These are phyloP conservation scores for Pseudodiploospora longispora DNA, from an alignment of 2,329 filamentous ascomycete species.

Conservation along the genomic window DNA sequence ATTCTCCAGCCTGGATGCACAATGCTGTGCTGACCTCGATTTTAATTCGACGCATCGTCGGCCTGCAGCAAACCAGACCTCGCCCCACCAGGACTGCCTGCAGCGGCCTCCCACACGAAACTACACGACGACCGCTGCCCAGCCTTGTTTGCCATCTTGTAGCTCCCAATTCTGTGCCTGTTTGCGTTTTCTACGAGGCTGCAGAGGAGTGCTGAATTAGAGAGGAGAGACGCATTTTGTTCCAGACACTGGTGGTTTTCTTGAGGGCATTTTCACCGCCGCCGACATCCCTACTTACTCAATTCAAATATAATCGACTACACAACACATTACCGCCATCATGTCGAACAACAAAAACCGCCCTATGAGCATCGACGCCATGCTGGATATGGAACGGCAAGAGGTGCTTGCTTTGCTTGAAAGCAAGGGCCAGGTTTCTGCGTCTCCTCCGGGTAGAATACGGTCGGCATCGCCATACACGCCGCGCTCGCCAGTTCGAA, in stretches of 20 bases:
- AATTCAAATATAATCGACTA: neutral
- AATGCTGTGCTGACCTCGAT: constrained; percentile 10
- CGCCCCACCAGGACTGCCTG: constrained; percentile 7
- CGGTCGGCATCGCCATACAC: constrained; percentile 48
- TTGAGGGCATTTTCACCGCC: too few species aligned
- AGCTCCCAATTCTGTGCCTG: constrained; percentile 1
- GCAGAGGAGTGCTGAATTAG: too few species aligned
- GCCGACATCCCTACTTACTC: too few species aligned
- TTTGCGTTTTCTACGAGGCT: too few species aligned
- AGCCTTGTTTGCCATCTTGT: constrained; percentile 11
- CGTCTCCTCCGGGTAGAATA: constrained; percentile 26
- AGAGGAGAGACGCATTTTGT: too few species aligned
- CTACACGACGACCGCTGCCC: neutral
- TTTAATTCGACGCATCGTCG: constrained; percentile 7
- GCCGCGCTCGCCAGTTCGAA: constrained; percentile 59
- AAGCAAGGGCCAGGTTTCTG: constrained; percentile 29
- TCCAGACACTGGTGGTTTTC: too few species aligned
- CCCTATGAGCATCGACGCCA: constrained; percentile 67
- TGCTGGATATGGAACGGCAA: constrained; percentile 67
- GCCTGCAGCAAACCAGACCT: neutral
- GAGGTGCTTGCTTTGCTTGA: constrained; percentile 66
- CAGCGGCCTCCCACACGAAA: constrained; percentile 8
- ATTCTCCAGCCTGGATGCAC: constrained; percentile 1
- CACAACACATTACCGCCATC: constrained; percentile 7
- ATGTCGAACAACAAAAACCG: constrained; percentile 27